A percentile compares a stretch with the other conserved stretches of the same genome.
phyloP scores from a whole-genome alignment of 1,284 basidiomycete species.

The Phellopilus nigrolimitatus region DNA sequence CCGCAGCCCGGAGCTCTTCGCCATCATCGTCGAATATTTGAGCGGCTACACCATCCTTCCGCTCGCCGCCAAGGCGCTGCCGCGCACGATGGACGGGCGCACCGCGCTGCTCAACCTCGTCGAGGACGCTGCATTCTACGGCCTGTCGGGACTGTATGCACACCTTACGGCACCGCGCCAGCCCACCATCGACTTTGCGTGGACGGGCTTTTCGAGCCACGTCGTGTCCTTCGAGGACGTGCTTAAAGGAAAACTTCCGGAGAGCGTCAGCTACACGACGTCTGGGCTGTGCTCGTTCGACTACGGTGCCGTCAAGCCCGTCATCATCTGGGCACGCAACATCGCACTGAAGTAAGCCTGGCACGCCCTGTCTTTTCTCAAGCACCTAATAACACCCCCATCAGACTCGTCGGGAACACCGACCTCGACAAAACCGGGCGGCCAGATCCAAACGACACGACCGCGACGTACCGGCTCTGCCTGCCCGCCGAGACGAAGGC shows the following conservation, averaged over 20 bases:
- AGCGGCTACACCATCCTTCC: conserved; percentile 22
- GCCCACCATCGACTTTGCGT: conserved; percentile 18
- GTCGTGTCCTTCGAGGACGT: conserved; percentile 22
- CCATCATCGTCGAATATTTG: conserved; percentile 22
- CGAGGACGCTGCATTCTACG: conserved; percentile 22
- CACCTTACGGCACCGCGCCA: conserved; percentile 18
- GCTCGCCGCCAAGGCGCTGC: conserved; percentile 17
- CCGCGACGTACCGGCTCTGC: conserved; percentile 14
- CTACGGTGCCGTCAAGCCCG: conserved; percentile 18
- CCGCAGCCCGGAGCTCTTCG: conserved; percentile 22
- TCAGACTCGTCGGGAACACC: conserved; percentile 18
- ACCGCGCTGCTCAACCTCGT: conserved; percentile 19
- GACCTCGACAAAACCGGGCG: conserved; percentile 18
- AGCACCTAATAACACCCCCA: not conserved
- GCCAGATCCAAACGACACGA: conserved; percentile 12
- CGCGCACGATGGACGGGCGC: conserved; percentile 18
- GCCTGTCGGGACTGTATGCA: conserved; percentile 15
- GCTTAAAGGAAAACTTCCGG: conserved; percentile 19
- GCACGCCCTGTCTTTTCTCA: not conserved
- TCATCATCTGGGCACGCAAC: conserved; percentile 20
- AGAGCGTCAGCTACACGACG: conserved; percentile 21
- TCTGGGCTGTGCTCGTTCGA: conserved; percentile 20
- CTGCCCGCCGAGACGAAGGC: conserved; percentile 8
- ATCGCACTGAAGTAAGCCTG: conserved; percentile 20
- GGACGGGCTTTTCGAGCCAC: conserved; percentile 19